Percentiles rank a stretch among this genome's conserved stretches.
Conservation (phyloP, 2,329 filamentous ascomycete species). For the Trichoderma cornu-damae region DNA sequence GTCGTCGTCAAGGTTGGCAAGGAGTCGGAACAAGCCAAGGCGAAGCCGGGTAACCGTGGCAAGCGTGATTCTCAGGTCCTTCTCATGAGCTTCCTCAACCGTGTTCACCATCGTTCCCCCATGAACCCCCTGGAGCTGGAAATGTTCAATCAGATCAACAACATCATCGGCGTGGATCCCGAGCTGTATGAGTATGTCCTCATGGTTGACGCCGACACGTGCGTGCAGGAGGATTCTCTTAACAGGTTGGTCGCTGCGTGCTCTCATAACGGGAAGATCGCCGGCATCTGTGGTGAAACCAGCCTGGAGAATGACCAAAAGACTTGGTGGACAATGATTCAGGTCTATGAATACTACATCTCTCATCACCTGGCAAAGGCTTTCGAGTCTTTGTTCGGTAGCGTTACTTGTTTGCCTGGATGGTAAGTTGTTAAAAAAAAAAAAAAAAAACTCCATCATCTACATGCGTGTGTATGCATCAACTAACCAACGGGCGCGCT, state of each 20-base stretch:
- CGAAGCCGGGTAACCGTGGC: conserved; percentile 94
- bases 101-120: conserved; percentile 85
- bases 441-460: not conserved
- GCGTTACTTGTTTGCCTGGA: conserved; percentile 96
- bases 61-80: conserved; percentile 98
- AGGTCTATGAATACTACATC: conserved; percentile 99
- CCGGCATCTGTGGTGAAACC: conserved; percentile 95
- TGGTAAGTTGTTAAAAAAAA: no score
- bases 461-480: not conserved
- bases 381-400: conserved; percentile 95
- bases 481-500: not conserved
- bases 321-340: conserved; percentile 99
- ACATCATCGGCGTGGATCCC: conserved; percentile 95
- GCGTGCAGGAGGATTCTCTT: conserved; percentile 83
- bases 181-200: conserved; percentile 95
- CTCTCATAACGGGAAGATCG: conserved; percentile 91
- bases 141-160: conserved; percentile 99
- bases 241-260: conserved; percentile 91
- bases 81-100: conserved; percentile 95
- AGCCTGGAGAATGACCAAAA: conserved; percentile 91
- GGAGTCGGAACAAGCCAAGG: conserved; percentile 83
- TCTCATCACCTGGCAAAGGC: conserved; percentile 95
- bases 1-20: conserved; percentile 97
- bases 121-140: conserved; percentile 97
- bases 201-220: conserved; percentile 97